Base-by-base conservation (phyloP, 306 rosid genomes). In the Astragalus glycyphyllos region DNA sequence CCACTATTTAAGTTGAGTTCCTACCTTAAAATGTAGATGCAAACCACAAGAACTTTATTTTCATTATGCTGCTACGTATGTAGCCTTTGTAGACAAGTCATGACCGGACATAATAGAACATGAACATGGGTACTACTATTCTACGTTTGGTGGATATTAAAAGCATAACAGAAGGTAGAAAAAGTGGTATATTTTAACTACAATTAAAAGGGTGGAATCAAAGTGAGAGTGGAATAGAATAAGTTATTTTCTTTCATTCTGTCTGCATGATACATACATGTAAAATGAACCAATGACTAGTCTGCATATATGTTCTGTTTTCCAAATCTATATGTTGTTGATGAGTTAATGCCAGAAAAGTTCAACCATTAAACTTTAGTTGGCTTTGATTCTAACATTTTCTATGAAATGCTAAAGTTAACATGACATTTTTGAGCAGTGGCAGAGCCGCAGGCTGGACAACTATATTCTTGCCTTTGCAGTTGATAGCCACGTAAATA, bases 1-100 rank as follows among this genome's bases (percentile, higher is more conserved):
- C 45, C 93, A 81, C 29, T 83, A 83, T 81, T 44, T 85, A 64
- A 83, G 79, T 51, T 77, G 90, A 58, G 69, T 83, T 49, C 90
- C 86, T 35, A 83, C 75, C 42, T 53, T 82, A 49, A 78, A 71
- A 68, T 79, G 91, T 86, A 84, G 56, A 31, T 84, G 89, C 80
- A 64, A 80, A 47, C 55, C 79, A 8, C 74, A 44, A 8, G n/a
- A 40, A 14, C 41, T 41, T 15, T 65, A 45, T 61, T 84, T 85
- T 60, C 51, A 77, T 65, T 35, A 58, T 80, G 37, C 62, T 44
- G 57, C 53, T 72, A 34, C 26, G 9, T 31, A 12, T 13, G 49
- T 45, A 45, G 49, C 49, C 5, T 45, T 45, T 45, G 49, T 4
- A 45, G 49, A 11, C 49, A 11, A 45, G 49, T 45, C 12, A 45